Conservation (phyloP, 1,139 yeast genomes). For the Torulaspora globosa region DNA sequence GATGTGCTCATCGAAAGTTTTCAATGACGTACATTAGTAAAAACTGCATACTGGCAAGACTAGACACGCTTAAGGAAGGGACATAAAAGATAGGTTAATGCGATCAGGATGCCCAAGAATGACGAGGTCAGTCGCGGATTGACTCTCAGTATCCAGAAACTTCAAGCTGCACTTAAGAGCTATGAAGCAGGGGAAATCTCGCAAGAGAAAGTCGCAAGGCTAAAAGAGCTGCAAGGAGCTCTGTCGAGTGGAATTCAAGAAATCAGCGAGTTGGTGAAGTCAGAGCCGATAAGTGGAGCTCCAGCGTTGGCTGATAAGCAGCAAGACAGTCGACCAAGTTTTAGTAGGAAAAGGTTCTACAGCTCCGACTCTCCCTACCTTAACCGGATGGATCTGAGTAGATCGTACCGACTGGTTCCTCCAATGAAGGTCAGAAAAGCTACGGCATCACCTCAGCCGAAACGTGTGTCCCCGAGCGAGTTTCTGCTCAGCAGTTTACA, state of each 20-base stretch:
- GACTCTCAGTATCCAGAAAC: slow-evolving; percentile 3
- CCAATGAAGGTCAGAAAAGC: slow-evolving; percentile 13
- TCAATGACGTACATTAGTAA: not conserved
- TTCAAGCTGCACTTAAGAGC: not conserved
- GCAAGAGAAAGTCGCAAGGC: not conserved
- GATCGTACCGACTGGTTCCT: slow-evolving; percentile 19
- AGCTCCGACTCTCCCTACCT: slow-evolving; percentile 14
- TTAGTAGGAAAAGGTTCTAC: slow-evolving; percentile 13
- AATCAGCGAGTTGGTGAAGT: not conserved
- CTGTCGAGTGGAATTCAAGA: slow-evolving; percentile 7
- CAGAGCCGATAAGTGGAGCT: not conserved
- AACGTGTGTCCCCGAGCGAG: slow-evolving; percentile 3
- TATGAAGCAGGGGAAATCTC: slow-evolving; percentile 2
- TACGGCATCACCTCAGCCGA: not conserved
- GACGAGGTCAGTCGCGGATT: slow-evolving; percentile 5
- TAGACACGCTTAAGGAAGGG: not conserved
- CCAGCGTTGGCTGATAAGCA: not conserved
- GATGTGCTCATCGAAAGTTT: slow-evolving; percentile 2
- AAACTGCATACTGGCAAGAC: not conserved
- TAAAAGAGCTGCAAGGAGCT: slow-evolving; percentile 3
- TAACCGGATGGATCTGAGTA: slow-evolving; percentile 18
- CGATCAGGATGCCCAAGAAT: slow-evolving; percentile 4
- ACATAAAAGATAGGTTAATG: not conserved
- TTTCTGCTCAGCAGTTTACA: slow-evolving; percentile 16
- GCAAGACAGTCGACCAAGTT: slow-evolving; percentile 6